Evolutionary conservation across 768 basidiomycete species (phyloP), one percentile per base, ranked within the genome.

Genomic region (Xerocomus spinulosus): DNA sequence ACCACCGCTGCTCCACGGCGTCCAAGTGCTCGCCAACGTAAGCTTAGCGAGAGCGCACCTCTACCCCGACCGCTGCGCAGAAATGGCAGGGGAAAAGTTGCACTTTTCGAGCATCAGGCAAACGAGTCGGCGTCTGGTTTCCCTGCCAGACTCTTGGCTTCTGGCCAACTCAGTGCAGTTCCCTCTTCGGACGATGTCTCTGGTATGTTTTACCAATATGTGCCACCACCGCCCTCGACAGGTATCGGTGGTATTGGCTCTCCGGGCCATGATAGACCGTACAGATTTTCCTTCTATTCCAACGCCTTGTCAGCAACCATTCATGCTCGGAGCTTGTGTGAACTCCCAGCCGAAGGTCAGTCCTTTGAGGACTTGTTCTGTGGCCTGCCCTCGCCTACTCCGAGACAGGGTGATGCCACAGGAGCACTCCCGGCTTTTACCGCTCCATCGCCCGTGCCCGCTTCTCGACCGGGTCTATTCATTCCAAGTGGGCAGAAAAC

Each of bases 241-340:
- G 50, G 43, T 10, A 29, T 61, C 21, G 50, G 51, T 10, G 71
- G 71, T 7, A 71, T 77, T 42, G 66, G 75, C 20, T 69, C 74
- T 42, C 72, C 75, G 4, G 81, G 78, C 0, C 85, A 92, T 54
- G 92, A 93, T 59, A 76, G 92, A 59, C 95, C 94, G 9, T 98
- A 97, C 62, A 81, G 96, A 37, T 99, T 98, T 71, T 97, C 96
- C 0, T 99, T 98, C 71, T 99, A 98, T 70, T 97, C 92, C 15
- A 98, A 96, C 59, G 78, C 86, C 4, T 73, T 96, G 41, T 82
- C 85, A 3, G 87, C 92, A 0, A 97, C 96, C 2, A 97, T 99
- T 40, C 95, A 98, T 70, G 90, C 96, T 0, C 80, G 93, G 15
- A 93, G 87, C 52, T 70, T 99, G 14, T 83, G 87, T 47, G 96